Evolutionary conservation across 345 rosid genomes (phyloP).

Genomic region (Salix dunnii): DNA sequence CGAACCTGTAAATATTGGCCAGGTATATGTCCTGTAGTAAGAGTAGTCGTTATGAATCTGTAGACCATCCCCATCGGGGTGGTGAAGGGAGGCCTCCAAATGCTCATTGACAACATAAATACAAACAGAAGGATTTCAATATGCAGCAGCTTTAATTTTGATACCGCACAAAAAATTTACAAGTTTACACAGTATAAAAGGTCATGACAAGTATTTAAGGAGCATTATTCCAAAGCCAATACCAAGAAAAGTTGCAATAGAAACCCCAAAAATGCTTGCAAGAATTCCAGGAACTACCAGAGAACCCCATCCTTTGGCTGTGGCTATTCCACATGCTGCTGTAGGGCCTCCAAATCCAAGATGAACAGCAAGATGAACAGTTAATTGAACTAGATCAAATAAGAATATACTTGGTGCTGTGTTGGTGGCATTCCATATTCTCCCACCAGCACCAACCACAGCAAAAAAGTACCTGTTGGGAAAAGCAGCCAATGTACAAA

Average conservation of each 20-base stretch:
- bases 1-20: no score
- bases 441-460: constrained; percentile 77
- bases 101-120: background rate
- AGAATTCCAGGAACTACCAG: constrained; percentile 76
- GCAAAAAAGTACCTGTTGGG: constrained; percentile 52
- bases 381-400: constrained; percentile 64
- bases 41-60: no score
- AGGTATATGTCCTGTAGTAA: no score
- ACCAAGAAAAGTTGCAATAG: constrained; percentile 78
- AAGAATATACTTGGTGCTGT: constrained; percentile 71
- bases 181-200: background rate
- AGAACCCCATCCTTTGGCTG: constrained; percentile 73
- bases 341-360: constrained; percentile 77
- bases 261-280: constrained; percentile 60
- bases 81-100: background rate
- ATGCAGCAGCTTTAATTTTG: background rate
- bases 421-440: constrained; percentile 62
- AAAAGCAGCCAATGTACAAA: background rate
- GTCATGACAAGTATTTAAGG: constrained; percentile 37
- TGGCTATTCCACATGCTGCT: constrained; percentile 85
- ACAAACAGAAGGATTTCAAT: background rate
- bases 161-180: background rate
- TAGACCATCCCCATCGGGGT: no score
- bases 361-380: constrained; percentile 50
- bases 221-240: constrained; percentile 61